These are phyloP conservation scores for Beverwykella pulmonaria DNA, from an alignment of 495 filamentous ascomycete genomes.

Conservation along the genomic window DNA sequence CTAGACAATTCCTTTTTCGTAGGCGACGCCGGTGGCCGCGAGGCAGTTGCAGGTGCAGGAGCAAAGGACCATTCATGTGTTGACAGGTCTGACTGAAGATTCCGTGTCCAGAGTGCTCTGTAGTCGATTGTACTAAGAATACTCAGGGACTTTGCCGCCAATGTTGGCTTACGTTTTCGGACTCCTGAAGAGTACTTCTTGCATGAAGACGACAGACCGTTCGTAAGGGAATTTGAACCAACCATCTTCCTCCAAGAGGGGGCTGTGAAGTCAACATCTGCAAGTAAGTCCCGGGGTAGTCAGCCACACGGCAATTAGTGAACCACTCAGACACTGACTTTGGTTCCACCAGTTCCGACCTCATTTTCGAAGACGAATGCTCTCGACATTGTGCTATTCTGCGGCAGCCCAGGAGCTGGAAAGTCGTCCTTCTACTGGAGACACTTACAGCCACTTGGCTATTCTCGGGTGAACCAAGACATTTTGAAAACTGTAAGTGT, in stretches of 20 bases:
- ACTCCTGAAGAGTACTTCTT: constrained; percentile 94
- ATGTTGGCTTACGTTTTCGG: constrained; percentile 75
- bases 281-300: constrained; percentile 41
- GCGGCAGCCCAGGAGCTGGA: constrained; percentile 83
- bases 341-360: constrained; percentile 25
- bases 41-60: constrained; percentile 38
- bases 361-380: constrained; percentile 65
- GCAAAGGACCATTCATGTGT: constrained; percentile 73
- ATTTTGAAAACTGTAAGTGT: constrained; percentile 70
- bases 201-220: constrained; percentile 61
- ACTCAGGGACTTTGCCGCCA: constrained; percentile 73
- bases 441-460: constrained; percentile 74
- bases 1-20: constrained; percentile 75
- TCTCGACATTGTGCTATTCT: constrained; percentile 79
- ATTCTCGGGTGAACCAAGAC: constrained; percentile 89
- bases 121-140: constrained; percentile 26
- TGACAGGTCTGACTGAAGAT: constrained; percentile 60
- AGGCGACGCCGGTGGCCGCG: constrained; percentile 79
- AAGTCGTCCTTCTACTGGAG: constrained; percentile 91
- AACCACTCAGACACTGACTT: constrained; percentile 16
- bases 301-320: constrained; percentile 26
- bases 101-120: constrained; percentile 1
- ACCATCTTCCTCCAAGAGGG: constrained; percentile 50
- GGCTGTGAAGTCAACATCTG: constrained; percentile 39
- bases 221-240: constrained; percentile 70